Base-by-base conservation (phyloP, 176 grass and related monocot genomes). In the Dactylis glomerata region DNA sequence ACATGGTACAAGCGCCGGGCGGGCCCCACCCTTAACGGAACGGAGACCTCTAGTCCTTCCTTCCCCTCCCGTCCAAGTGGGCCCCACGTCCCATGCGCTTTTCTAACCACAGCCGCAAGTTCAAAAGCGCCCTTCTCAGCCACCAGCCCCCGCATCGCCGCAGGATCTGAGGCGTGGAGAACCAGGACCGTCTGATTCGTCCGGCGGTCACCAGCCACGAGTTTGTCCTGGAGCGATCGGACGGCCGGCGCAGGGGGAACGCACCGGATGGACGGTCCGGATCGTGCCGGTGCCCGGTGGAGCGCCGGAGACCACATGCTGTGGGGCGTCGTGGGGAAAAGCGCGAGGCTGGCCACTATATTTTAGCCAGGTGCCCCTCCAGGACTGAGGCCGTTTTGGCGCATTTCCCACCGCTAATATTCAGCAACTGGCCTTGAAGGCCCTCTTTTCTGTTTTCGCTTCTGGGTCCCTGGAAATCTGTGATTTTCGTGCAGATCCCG, bases 51-150 rank as follows among this genome's bases (percentile, higher is more conserved):
- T 55, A 56, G n/a, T 8, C 69, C 64, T 41, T 61, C n/a, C 40
- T 23, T 22, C 41, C 0, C 23, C 23, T 0, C 26, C 3, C 22
- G 8, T 28, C 86, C 78, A 66, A 64, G 34, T 28, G 85, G 90
- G 50, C 0, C 90, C 90, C 88, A 73, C 80, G 10, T 2, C 8
- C 15, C 40, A n/a, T 71, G 86, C 88, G 86, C 90, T 95, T 95
- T 95, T 90, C 82, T 52, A 42, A 42, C 75, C 77, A 73, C 82
- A 94, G 90, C 87, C 85, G 55, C 89, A 58, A 55, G 50, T 82
- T 16, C 41, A 33, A 83, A 86, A 78, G 40, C n/a, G 22, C 20
- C 14, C 27, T n/a, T n/a, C 57, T 32, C 36, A 26, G 9, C 44
- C 41, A 27, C 19, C 36, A 27, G 19, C 13, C 6, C 72, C 13